Evolutionary conservation across 768 basidiomycete species (phyloP).

Genomic region (Trametes cubensis): DNA sequence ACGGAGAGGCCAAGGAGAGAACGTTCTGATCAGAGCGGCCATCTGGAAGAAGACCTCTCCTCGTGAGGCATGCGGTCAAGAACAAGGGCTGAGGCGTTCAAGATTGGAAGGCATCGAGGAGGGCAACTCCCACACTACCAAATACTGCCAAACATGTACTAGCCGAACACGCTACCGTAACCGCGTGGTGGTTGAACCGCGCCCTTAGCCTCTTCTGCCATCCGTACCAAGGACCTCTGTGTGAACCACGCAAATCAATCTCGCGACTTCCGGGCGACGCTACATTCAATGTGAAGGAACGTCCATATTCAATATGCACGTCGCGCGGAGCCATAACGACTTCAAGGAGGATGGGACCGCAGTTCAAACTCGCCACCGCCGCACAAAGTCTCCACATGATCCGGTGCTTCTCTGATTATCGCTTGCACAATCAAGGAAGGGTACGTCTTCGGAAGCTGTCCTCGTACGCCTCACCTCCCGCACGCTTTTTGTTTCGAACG

Average conservation of each 20-base stretch:
- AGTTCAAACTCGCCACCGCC: not conserved
- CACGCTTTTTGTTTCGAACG: not conserved
- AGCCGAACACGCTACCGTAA: not conserved
- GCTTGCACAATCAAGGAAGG: not conserved
- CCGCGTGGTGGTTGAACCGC: too few relatives aligned
- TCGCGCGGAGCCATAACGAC: too few relatives aligned
- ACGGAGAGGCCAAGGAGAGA: too few relatives aligned
- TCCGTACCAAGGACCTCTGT: too few relatives aligned
- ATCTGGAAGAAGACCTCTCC: slow-evolving; percentile 2
- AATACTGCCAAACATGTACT: slow-evolving; percentile 8
- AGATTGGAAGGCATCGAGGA: not conserved
- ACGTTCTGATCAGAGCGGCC: slow-evolving; percentile 3
- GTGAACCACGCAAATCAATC: too few relatives aligned
- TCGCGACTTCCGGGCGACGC: too few relatives aligned
- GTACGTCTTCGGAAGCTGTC: not conserved
- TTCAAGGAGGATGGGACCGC: too few relatives aligned
- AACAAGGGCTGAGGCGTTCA: slow-evolving; percentile 6
- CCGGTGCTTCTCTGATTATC: slow-evolving; percentile 17
- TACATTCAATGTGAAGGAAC: too few relatives aligned
- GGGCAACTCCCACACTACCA: slow-evolving; percentile 13
- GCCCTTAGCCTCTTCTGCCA: too few relatives aligned
- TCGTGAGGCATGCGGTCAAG: slow-evolving; percentile 7
- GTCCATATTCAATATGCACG: too few relatives aligned
- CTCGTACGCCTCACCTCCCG: not conserved
- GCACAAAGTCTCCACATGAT: not conserved